Evolutionary conservation across 1,284 basidiomycete species (phyloP), one percentile per base, ranked within the genome.

Genomic region (Leucoagaricus sp.): DNA sequence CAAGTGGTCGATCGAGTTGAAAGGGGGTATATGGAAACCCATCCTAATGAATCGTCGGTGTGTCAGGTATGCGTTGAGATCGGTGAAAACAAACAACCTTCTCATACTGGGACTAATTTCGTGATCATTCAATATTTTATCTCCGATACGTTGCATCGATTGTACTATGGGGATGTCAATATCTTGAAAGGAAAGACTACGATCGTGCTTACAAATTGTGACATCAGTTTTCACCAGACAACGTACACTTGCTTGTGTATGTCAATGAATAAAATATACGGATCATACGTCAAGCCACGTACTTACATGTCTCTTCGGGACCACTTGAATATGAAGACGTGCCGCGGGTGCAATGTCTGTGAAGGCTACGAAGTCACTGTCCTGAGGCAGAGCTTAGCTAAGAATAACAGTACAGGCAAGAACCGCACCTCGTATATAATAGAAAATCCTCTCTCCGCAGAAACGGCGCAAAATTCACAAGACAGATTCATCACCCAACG

Each of bases 1-100:
- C 13, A 94, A 73, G 69, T 94, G 91, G 26, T 85, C 73, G 2
- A 94, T 82, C n/a, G 86, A 89, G 57, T 83, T 86, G 69, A 91
- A 90, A 0, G 92, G 92, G 0, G 91, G 89, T 60, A 93, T 89
- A 68, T 93, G 90, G 63, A 91, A 93, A 1, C 91, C 90, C 69
- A 91, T 76, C 59, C 86, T 89, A 68, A 46, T 44, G 51, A 23
- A 21, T 60, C 13, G 36, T 45, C 9, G 58, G 45, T 60, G 28
- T 53, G 42, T 51, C 26, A 41, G 23, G 8, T 31, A 49, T 19
- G 19, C 17, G 23, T 34, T 2, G 19, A 31, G 29, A 38, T 17
- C 44, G 34, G 34, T 45, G 50, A n/a, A 57, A 47, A 33, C 28
- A 49, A 61, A 44, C 75, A 55, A 87, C 87, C 75, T 80, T 64